Evolutionary conservation across 768 basidiomycete genomes (phyloP).

Genomic region (Floccularia luteovirens): DNA sequence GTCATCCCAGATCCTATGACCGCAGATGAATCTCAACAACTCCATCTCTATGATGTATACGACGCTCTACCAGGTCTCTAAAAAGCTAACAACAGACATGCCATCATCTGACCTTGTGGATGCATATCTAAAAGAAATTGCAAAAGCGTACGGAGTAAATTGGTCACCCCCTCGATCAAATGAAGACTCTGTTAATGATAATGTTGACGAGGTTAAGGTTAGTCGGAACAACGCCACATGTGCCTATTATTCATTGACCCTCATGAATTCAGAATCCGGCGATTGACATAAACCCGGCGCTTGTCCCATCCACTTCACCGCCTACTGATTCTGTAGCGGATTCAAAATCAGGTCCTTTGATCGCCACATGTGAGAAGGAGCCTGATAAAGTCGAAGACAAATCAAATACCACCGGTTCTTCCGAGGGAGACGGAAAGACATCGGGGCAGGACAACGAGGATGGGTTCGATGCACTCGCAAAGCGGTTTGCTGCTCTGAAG

Average conservation of each 20-base stretch:
- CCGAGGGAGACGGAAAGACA: no score
- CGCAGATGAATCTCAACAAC: constrained; percentile 21
- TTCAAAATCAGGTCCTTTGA: no score
- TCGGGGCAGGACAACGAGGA: constrained; percentile 42
- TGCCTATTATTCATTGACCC: no score
- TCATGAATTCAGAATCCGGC: no score
- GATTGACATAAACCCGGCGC: no score
- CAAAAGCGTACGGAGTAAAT: constrained; percentile 73
- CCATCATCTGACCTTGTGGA: constrained; percentile 76
- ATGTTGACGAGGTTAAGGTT: constrained; percentile 32
- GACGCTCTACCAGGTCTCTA: constrained; percentile 40
- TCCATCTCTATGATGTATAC: not conserved
- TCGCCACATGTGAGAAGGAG: no score
- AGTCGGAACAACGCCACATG: constrained; percentile 8
- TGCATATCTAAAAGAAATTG: constrained; percentile 84
- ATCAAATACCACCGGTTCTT: no score
- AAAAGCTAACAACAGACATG: constrained; percentile 63
- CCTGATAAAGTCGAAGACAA: no score
- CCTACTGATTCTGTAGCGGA: no score
- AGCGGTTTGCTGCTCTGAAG: constrained; percentile 83
- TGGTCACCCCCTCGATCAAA: constrained; percentile 40
- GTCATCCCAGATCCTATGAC: constrained; percentile 13
- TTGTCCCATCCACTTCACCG: no score
- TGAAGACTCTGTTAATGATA: constrained; percentile 14
- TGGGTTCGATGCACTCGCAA: constrained; percentile 68